These are phyloP conservation scores for Megacollybia platyphylla DNA, from an alignment of 1,284 basidiomycete species.

Conservation along the genomic window DNA sequence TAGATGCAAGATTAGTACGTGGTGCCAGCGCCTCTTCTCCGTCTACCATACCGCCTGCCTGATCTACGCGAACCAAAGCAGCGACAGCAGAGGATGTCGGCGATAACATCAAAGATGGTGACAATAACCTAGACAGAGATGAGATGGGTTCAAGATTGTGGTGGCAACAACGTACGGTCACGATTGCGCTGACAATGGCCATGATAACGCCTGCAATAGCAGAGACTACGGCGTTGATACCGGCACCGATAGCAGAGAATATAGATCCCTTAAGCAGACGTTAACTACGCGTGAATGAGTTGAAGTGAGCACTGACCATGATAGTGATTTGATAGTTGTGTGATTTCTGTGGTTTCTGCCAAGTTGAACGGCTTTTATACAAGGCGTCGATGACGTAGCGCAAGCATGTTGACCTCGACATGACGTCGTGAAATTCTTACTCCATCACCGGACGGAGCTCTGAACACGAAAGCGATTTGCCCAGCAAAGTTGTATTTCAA, in stretches of 20 bases:
- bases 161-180: constrained; percentile 25
- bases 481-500: no score
- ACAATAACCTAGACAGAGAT: constrained; percentile 33
- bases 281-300: no score
- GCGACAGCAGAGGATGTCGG: constrained; percentile 50
- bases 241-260: constrained; percentile 46
- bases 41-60: constrained; percentile 18
- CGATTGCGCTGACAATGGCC: constrained; percentile 44
- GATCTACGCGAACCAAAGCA: constrained; percentile 31
- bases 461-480: no score
- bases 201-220: constrained; percentile 45
- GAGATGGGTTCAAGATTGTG: neutral
- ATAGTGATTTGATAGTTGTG: no score
- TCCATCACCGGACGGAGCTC: no score
- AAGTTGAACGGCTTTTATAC: no score
- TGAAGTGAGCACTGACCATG: no score
- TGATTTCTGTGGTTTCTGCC: no score
- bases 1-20: no score
- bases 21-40: constrained; percentile 5
- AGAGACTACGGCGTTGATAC: constrained; percentile 41
- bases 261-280: constrained; percentile 33
- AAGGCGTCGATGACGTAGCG: no score
- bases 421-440: no score
- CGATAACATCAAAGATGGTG: constrained; percentile 48
- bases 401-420: no score